Evolutionary conservation across 73 alveolate genomes (phyloP).

Genomic region (Uronychia setigera): DNA sequence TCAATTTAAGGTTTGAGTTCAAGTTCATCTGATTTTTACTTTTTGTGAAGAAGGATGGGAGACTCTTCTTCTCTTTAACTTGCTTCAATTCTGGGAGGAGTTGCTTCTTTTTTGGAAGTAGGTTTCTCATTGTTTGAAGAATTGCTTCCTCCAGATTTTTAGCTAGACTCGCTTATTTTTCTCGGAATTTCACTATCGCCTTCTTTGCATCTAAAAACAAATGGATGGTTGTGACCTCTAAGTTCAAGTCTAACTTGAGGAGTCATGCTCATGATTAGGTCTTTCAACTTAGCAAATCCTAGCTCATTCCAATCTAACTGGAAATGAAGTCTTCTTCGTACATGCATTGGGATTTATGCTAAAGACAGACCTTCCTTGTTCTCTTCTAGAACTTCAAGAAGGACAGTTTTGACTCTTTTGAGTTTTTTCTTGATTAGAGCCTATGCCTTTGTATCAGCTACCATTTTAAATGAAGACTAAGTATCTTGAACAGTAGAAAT

Average conservation of each 20-base stretch:
- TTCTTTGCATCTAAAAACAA: too few relatives aligned
- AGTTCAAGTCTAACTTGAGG: slow-evolving; percentile 43
- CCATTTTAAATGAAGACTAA: slow-evolving; percentile 3
- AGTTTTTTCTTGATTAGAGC: slow-evolving; percentile 11
- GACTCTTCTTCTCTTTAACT: too few relatives aligned
- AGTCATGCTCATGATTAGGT: slow-evolving; percentile 42
- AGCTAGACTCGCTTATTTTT: too few relatives aligned
- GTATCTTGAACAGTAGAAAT: slow-evolving; percentile 4
- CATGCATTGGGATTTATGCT: slow-evolving; percentile 61
- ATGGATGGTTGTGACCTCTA: slow-evolving; percentile 78
- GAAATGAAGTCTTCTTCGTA: slow-evolving; percentile 43
- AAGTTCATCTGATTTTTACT: too few relatives aligned
- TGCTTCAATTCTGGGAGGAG: too few relatives aligned
- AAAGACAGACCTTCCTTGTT: slow-evolving; percentile 61
- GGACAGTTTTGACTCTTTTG: slow-evolving; percentile 33
- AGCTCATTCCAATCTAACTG: slow-evolving; percentile 42
- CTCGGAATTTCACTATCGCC: too few relatives aligned
- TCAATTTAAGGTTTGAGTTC: too few relatives aligned
- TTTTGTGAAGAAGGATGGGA: too few relatives aligned
- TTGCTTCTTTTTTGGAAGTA: too few relatives aligned
- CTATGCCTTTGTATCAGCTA: background rate
- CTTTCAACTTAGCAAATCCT: slow-evolving; percentile 69
- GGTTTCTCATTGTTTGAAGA: too few relatives aligned
- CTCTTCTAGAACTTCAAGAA: slow-evolving; percentile 48
- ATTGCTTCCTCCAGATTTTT: too few relatives aligned